Conservation (phyloP, 495 filamentous ascomycete species). For the Apiosordaria backusii region DNA sequence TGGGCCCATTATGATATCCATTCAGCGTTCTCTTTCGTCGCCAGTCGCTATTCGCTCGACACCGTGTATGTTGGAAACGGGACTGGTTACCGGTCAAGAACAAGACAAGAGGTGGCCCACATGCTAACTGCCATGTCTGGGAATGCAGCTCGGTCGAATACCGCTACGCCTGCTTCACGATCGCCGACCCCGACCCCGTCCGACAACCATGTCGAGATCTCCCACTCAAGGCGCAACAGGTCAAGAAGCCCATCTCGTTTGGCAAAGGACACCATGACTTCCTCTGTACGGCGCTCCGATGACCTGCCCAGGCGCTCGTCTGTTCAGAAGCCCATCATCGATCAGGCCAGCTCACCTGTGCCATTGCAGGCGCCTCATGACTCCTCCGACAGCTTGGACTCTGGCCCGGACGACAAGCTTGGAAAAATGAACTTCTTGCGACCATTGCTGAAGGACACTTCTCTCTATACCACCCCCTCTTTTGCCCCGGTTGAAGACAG, state of each 20-base stretch:
- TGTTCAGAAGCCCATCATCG: constrained; percentile 46
- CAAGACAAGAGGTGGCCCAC: constrained; percentile 10
- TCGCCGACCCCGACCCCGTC: constrained; percentile 43
- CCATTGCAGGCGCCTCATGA: constrained; percentile 26
- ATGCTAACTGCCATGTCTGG: constrained; percentile 35
- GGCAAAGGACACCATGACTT: constrained; percentile 34
- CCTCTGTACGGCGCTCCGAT: constrained; percentile 34
- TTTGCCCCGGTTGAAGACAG: constrained; percentile 47
- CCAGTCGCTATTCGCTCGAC: constrained; percentile 50
- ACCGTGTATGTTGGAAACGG: constrained; percentile 45
- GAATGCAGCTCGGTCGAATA: constrained; percentile 28
- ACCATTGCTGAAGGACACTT: constrained; percentile 48
- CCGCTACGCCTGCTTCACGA: constrained; percentile 37
- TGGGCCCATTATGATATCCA: constrained; percentile 53
- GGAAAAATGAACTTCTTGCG: constrained; percentile 35
- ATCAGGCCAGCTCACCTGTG: constrained; percentile 33
- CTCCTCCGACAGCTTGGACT: constrained; percentile 27
- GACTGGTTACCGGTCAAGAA: background rate
- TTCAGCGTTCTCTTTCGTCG: constrained; percentile 53
- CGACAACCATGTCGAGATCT: constrained; percentile 43
- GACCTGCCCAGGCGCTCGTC: constrained; percentile 37
- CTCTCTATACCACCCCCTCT: constrained; percentile 49
- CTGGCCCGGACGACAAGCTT: constrained; percentile 27
- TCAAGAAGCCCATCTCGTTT: constrained; percentile 43
- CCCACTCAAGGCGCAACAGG: constrained; percentile 38